Conservation (phyloP, 78 protist genomes). For the Chrysochromulina tobinii region DNA sequence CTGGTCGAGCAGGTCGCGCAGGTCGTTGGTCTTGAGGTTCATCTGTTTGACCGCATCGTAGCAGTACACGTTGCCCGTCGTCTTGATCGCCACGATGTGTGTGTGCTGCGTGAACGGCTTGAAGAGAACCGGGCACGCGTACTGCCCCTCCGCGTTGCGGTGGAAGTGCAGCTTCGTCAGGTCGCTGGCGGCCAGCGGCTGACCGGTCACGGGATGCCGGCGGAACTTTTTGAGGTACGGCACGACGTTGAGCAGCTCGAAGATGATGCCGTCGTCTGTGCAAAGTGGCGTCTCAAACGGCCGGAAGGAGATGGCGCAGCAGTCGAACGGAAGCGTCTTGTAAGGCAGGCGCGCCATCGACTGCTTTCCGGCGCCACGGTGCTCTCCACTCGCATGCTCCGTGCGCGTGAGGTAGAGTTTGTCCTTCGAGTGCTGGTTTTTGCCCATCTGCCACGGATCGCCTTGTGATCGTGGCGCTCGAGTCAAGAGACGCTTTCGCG, state of each 20-base stretch:
- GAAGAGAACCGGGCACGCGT: slow-evolving; percentile 82
- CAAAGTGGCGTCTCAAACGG: slow-evolving; percentile 75
- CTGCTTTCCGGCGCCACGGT: slow-evolving; percentile 34
- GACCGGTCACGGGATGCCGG: slow-evolving; percentile 84
- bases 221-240: slow-evolving; percentile 78
- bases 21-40: slow-evolving; percentile 55
- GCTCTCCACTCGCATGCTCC: neutral
- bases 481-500: too few species aligned
- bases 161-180: slow-evolving; percentile 58
- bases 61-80: slow-evolving; percentile 86
- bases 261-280: slow-evolving; percentile 75
- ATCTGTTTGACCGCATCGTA: slow-evolving; percentile 78
- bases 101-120: slow-evolving; percentile 82
- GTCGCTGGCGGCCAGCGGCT: slow-evolving; percentile 65
- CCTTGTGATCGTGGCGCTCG: neutral
- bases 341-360: neutral
- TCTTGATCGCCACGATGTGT: slow-evolving; percentile 74
- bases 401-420: neutral
- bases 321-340: slow-evolving; percentile 70
- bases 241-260: slow-evolving; percentile 63
- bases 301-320: slow-evolving; percentile 77
- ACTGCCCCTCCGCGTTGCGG: slow-evolving; percentile 72
- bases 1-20: neutral
- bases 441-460: slow-evolving; percentile 36
- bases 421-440: slow-evolving; percentile 48